Evolutionary conservation across 1,284 basidiomycete species (phyloP), one percentile per base, ranked within the genome.

Genomic region (Ganoderma meredithae): DNA sequence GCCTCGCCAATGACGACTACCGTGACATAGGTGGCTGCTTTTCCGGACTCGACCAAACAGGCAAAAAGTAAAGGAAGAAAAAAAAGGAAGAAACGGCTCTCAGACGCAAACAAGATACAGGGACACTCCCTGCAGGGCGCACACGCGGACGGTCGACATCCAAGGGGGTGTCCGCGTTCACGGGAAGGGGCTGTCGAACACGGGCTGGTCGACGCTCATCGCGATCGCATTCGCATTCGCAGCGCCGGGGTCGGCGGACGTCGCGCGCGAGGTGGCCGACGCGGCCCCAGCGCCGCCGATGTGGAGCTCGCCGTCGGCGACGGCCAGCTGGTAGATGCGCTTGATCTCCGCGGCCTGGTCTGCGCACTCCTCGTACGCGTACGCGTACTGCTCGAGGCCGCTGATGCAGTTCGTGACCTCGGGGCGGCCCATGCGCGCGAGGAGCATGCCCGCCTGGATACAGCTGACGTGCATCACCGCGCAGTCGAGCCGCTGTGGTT

Each of bases 391-490:
- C 74, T 93, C 87, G 56, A 98, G 84, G 6, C 93, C 96, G 10
- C 86, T 88, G 73, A 97, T 90, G 77, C 95, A 96, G 74, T 92
- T 91, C 65, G 86, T 81, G 31, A 93, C 92, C 80, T 97, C 96
- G 3, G 89, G 89, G 25, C 93, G 88, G 5, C 91, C 94, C 40
- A 92, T 82, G n/a, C 89, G 86, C 3, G 94, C 95, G 63, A 97
- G 87, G n/a, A 95, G 83, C 62, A 85, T 88, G 15, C 95, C 95
- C 0, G 95, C 92, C 69, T 94, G 90, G 71, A 93, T 93, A 76
- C 94, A 91, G 73, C 90, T 90, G 73, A 93, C 91, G 72, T 94
- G 92, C 86, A 96, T 93, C 39, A 95, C 91, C 17, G 93, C 94
- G 31, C 90, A 91, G 76, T 95, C 93, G 65, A 95, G 84, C 77